phyloP scores from a whole-genome alignment of 208 protist genomes.

The Leishmania amazonensis region DNA sequence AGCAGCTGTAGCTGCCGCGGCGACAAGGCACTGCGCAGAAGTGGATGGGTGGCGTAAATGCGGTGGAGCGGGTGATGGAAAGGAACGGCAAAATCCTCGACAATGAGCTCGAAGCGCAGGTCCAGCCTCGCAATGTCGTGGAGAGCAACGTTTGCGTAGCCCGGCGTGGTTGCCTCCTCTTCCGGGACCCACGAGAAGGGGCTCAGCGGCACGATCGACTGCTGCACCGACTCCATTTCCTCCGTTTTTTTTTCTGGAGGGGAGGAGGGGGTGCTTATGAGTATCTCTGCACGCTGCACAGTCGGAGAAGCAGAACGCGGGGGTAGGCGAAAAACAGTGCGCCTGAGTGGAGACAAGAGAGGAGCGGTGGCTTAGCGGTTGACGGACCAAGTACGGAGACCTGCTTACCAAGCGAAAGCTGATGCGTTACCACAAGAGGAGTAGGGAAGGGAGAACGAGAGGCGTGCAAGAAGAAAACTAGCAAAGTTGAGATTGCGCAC shows the following conservation, averaged over 20 bases:
- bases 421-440: neutral
- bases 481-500: neutral
- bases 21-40: conserved; percentile 60
- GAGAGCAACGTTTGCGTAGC: conserved; percentile 31
- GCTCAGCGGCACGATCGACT: conserved; percentile 56
- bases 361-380: neutral
- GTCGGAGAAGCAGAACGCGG: neutral
- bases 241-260: neutral
- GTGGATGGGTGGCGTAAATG: conserved; percentile 55
- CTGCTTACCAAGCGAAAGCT: neutral
- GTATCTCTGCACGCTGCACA: neutral
- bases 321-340: neutral
- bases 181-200: conserved; percentile 68
- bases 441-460: neutral
- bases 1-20: conserved; percentile 85
- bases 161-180: neutral
- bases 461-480: neutral
- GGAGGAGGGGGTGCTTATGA: neutral
- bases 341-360: neutral
- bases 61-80: conserved; percentile 61
- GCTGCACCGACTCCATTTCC: conserved; percentile 48
- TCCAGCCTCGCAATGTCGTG: conserved; percentile 55
- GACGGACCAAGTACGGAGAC: neutral
- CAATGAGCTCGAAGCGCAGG: conserved; percentile 70
- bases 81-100: conserved; percentile 47